Base-by-base conservation (phyloP, 768 basidiomycete genomes). In the Suillus sp. region DNA sequence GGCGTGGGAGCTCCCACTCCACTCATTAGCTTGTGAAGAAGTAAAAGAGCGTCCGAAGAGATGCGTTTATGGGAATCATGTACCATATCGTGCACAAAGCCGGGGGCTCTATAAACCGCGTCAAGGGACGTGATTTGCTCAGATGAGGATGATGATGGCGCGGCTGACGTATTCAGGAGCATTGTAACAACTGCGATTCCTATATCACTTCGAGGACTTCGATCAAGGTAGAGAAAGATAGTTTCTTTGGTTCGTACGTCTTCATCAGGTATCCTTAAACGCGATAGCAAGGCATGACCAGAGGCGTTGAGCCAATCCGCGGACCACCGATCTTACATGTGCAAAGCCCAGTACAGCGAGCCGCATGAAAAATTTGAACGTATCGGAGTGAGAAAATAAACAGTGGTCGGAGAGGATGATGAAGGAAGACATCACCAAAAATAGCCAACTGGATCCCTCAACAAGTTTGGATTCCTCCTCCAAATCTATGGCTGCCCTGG, bases 271-370 rank as follows among this genome's bases (percentile, higher is more conserved):
- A 86, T 68, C 20, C 77, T 78, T 22, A 63, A 83, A 86, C 1
- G 82, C 79, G 86, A 87, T 88, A 30, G 88, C 72, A 32, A 87
- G 74, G 59, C 82, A 79, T 59, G 75, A 78, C 86, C 86, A 89
- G 25, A 82, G 71, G 42, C 78, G 78, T 1, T 80, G 69, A 48
- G 81, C 78, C 9, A 85, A 72, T n/a, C 73, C 69, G 14, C 75
- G 75, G 13, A 83, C 72, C 7, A 71, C 58, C 11, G 71, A 67
- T n/a, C 74, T 70, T 54, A 75, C 74, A 64, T 82, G 78, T 4
- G 57, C 67, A 1, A 74, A 67, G 3, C 79, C 64, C 34, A 70
- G 65, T 10, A 68, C 71, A 27, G 85, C 73, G 11, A 73, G 70
- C 8, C 73, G 68, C 18, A 81, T 64, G 48, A 81, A 68, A 40